Conservation (phyloP, 768 basidiomycete genomes). For the Obba rivulosa region DNA sequence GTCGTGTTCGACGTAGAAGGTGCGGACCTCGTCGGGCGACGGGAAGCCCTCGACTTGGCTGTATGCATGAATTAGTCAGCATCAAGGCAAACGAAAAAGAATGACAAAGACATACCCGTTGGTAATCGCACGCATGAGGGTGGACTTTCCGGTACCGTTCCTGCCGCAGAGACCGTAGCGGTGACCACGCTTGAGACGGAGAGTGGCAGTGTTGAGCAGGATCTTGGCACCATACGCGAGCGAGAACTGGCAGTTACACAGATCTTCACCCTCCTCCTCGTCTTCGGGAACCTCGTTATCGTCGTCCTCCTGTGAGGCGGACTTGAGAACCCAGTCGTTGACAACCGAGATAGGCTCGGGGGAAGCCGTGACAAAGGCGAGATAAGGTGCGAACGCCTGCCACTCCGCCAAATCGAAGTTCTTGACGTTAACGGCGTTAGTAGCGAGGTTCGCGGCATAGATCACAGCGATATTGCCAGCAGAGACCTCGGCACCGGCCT, state of each 20-base stretch:
- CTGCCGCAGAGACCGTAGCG: constrained; percentile 98
- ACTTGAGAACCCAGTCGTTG: constrained; percentile 87
- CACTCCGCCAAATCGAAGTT: constrained; percentile 89
- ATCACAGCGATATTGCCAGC: constrained; percentile 51
- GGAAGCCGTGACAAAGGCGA: constrained; percentile 57
- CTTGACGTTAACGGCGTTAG: constrained; percentile 84
- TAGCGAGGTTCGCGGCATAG: constrained; percentile 76
- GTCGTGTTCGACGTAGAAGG: constrained; percentile 99
- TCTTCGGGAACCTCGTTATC: constrained; percentile 71
- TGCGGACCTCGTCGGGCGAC: constrained; percentile 93
- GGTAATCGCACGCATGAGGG: constrained; percentile 89
- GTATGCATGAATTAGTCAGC: constrained; percentile 27
- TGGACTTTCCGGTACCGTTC: constrained; percentile 98
- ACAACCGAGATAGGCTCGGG: constrained; percentile 65
- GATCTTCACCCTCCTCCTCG: constrained; percentile 96
- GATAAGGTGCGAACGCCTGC: constrained; percentile 75
- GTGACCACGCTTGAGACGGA: constrained; percentile 97
- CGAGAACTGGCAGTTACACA: constrained; percentile 99
- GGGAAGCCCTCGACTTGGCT: constrained; percentile 97
- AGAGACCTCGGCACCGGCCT: constrained; percentile 58
- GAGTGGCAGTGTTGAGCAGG: constrained; percentile 90
- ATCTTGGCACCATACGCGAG: constrained; percentile 99
- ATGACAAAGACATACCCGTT: constrained; percentile 54
- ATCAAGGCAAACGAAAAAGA: constrained; percentile 20
- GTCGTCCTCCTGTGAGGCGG: constrained; percentile 71